Evolutionary conservation across 1,284 basidiomycete species (phyloP), one percentile per base, ranked within the genome.

Genomic region (Moniliella sp.): DNA sequence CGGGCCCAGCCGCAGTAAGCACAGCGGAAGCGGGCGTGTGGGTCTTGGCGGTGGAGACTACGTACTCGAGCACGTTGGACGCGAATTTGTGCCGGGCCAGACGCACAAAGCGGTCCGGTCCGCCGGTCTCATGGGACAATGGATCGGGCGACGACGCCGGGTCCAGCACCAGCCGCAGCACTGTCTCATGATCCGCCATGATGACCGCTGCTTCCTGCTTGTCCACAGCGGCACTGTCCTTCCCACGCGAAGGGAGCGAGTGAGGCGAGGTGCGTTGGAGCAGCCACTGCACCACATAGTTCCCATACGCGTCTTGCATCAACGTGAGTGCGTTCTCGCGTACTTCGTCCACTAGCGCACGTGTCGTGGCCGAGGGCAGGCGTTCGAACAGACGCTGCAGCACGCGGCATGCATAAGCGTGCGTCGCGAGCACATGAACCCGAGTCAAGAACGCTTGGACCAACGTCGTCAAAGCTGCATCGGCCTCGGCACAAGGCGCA

Each of bases 61-160:
- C 82, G 62, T 84, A 83, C 64, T 97, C 88, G 57, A 82, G 78
- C 12, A 94, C 91, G 52, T 97, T 97, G 12, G 80, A 86, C 1
- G 88, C 84, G 53, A 88, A 94, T 62, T 94, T 94, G 65, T 93
- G 86, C 30, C 43, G 34, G 1, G 50, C 45, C 19, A 63, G 72
- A 39, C 68, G 66, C 19, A 84, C 61, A 55, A 97, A 71, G 47
- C 78, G 73, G 2, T 81, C 78, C n/a, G n/a, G n/a, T n/a, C n/a
- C n/a, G n/a, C n/a, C n/a, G n/a, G n/a, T n/a, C n/a, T n/a, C n/a
- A n/a, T n/a, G n/a, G n/a, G n/a, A n/a, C n/a, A n/a, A n/a, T n/a
- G n/a, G n/a, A n/a, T n/a, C n/a, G n/a, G n/a, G n/a, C n/a, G n/a
- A n/a, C n/a, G n/a, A n/a, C n/a, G n/a, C n/a, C n/a, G n/a, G n/a